Evolutionary conservation across 306 rosid genomes (phyloP).

Genomic region (Albizia julibrissin): DNA sequence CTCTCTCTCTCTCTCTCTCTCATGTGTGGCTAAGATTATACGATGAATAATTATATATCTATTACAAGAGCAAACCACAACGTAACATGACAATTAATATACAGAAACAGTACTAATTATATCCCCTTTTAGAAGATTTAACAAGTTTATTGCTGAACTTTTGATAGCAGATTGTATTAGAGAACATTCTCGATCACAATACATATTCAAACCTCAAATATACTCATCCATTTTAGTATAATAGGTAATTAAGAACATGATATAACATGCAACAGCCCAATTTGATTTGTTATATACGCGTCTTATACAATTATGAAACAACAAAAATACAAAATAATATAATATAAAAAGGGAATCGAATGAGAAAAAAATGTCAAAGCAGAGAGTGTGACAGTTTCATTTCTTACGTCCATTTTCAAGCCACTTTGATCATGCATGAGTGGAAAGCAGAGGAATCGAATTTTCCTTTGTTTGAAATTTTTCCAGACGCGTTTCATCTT

Average conservation of each 20-base stretch:
- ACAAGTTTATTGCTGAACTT: background rate
- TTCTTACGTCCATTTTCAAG: background rate
- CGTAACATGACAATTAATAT: no score
- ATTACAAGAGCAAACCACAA: no score
- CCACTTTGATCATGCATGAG: background rate
- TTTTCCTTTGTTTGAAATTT: background rate
- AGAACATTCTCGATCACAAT: background rate
- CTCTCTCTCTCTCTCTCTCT: background rate
- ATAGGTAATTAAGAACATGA: background rate
- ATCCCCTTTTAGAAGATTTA: background rate
- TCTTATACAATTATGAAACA: background rate
- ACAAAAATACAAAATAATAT: background rate
- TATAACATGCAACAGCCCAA: background rate
- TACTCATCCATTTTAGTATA: background rate
- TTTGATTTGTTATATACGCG: background rate
- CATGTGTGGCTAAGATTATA: no score
- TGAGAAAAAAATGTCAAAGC: background rate
- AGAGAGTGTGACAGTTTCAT: background rate
- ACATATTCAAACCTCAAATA: background rate
- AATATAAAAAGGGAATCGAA: background rate
- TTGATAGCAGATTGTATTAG: background rate
- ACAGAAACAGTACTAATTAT: no score
- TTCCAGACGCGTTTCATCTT: background rate
- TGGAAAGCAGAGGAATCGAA: constrained; percentile 12
- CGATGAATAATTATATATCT: no score